Conservation (phyloP, 2,329 filamentous ascomycete genomes). For the Colletotrichum zoysiae region DNA sequence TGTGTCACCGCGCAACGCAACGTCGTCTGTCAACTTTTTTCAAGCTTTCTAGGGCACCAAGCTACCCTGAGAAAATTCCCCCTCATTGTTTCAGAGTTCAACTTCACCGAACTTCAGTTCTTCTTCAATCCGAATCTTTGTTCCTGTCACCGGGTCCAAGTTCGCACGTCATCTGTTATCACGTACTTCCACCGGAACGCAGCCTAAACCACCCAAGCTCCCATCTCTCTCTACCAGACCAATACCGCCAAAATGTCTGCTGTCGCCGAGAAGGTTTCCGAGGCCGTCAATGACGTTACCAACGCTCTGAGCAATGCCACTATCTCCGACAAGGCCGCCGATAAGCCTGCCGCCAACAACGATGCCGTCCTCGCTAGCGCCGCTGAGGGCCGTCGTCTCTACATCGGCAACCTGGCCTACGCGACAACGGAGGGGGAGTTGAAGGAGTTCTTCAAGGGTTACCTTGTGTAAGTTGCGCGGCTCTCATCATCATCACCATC, state of each 20-base stretch:
- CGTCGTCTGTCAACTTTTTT: slow-evolving; percentile 58
- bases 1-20: slow-evolving; percentile 63
- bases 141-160: slow-evolving; percentile 51
- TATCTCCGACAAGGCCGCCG: slow-evolving; percentile 68
- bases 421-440: slow-evolving; percentile 99
- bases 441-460: slow-evolving; percentile 99
- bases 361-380: slow-evolving; percentile 97
- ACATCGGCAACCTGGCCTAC: slow-evolving; percentile 99
- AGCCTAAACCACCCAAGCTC: slow-evolving; percentile 50
- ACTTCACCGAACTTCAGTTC: slow-evolving; percentile 57
- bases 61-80: slow-evolving; percentile 81
- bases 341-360: slow-evolving; percentile 71
- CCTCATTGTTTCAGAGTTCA: slow-evolving; percentile 82
- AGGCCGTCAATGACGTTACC: slow-evolving; percentile 83
- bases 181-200: slow-evolving; percentile 58
- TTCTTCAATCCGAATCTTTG: slow-evolving; percentile 61
- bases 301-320: slow-evolving; percentile 79
- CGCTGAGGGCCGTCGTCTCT: slow-evolving; percentile 98
- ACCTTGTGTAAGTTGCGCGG: slow-evolving; percentile 89
- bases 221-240: slow-evolving; percentile 53
- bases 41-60: slow-evolving; percentile 83
- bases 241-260: slow-evolving; percentile 82
- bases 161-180: slow-evolving; percentile 61
- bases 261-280: slow-evolving; percentile 76
- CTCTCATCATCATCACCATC: slow-evolving; percentile 5